Base-by-base conservation (phyloP, 1,139 yeast species). In the Yamadazyma diddensiae region DNA sequence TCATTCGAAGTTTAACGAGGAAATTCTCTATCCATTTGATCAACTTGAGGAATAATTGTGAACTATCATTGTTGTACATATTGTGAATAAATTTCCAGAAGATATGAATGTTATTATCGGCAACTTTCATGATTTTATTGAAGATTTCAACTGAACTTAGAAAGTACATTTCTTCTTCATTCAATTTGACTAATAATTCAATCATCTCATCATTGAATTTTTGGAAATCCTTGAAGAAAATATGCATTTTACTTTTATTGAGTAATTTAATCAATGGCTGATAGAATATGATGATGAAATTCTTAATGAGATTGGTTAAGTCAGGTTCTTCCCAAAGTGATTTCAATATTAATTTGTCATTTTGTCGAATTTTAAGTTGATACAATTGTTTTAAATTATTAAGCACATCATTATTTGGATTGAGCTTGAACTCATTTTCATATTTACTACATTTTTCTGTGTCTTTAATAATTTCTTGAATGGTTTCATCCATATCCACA, bases 261-360 rank as follows among this genome's bases (percentile, higher is more conserved):
- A 90, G 84, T 1, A 90, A 69, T 26, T 70, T 72, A 42, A 88
- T 84, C 51, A 90, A 62, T 1, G 97, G 97, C 42, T 85, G 87
- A 53, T 88, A 88, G 46, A 90, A 83, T 35, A 87, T 70, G 0
- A 88, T 74, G 26, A 90, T 69, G 24, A 86, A 65, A 35, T 84
- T 85, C 43, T 82, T 82, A 36, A 88, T 63, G 26, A 90, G 65
- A 29, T 68, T 69, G 15, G 88, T 78, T 26, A 94, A 62, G 46
- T 82, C 85, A 0, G 92, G 88, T 47, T 88, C 95, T 34, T 79
- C 79, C 94, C 96, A 86, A 29, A 90, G 58, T 49, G 80, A 79
- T 45, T 80, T 81, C 66, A 88, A 58, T 29, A 82, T 62, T 35
- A 79, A 77, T 53, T 86, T 87, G 52, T 90, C 97, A 27, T 78